Base-by-base conservation (phyloP, 2,329 filamentous ascomycete species). In the Curvularia sp. region DNA sequence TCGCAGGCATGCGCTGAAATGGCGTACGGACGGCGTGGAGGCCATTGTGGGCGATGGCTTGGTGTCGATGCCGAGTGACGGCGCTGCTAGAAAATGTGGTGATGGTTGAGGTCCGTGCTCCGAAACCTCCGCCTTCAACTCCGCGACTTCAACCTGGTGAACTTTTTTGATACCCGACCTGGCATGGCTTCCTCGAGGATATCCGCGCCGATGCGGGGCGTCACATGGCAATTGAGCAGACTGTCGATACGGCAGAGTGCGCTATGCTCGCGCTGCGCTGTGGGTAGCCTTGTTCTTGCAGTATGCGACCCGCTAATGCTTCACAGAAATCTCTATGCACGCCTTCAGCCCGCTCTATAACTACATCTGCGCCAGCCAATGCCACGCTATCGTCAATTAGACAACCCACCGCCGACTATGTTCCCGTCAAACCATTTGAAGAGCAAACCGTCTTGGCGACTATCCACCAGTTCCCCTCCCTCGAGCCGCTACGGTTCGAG, bases 391-490 rank as follows among this genome's bases (percentile, higher is more conserved):
- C 80, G 44, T 79, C 73, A 30, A 70, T 79, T 26, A 74, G 78
- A 33, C 68, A 15, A 49, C 78, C 78, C 74, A 62, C 65, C 68
- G 60, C 79, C 77, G 51, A 72, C 72, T 63, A 72, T 66, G 66
- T 73, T 33, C 73, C 77, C 54, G 65, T 73, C 43, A 70, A 68
- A 49, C 69, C 73, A 26, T 62, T 70, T 59, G 57, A 70, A 31
- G 54, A 73, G 60, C 65, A 88, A 47, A 74, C 86, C 30, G 91
- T 96, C 56, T 87, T 91, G 55, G 85, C 94, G 61, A 98, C 94
- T 54, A 86, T 97, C 78, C 93, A 97, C 86, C 83, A 84, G 75
- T 99, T 98, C 82, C 95, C 95, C 35, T 86, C 88, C 10, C 88
- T 97, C 79, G 93, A 97, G 78, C 95, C 95, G 24, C 82, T 88